Base-by-base conservation (phyloP, 805 yeast species). In the Nakazawaea ernobii region DNA sequence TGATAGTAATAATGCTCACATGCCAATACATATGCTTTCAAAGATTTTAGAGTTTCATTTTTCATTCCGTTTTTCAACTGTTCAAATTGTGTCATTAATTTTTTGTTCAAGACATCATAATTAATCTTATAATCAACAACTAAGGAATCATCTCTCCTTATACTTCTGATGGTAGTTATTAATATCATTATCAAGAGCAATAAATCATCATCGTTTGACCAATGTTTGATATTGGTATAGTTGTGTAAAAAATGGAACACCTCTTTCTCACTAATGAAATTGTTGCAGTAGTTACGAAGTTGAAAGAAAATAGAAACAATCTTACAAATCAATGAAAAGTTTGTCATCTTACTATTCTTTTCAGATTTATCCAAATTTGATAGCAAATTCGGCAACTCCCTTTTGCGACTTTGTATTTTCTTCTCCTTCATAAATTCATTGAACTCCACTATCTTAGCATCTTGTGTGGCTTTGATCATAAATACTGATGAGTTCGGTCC, bases 141-240 rank as follows among this genome's bases (percentile, higher is more conserved):
- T 2, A 60, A 26, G 3, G 58, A 52, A 36, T 63, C 66, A 35
- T 53, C 51, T 20, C 55, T 51, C 3, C 66, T 63, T 6, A 65
- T 35, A 20, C 64, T 65, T 43, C 70, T 61, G 29, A 73, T 50
- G n/a, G 71, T 56, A 4, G 73, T 58, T 9, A 73, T 60, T 29
- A 77, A 56, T 20, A 76, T 63, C 72, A 74, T 71, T 37, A 70
- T 63, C 24, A 75, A 58, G 30, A 74, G 58, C 27, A 76, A 62
- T 53, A 75, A 55, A 51, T 75, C 80, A 53, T 75, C 79, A 48
- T 73, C 77, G 49, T 70, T 61, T 43, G 69, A 74, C 79, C 80
- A 74, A 15, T 62, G 65, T 33, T 60, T 59, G 39, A 61, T 54
- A 5, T 51, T 52, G 17, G 52, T 62, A 55, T 71, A 69, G 17